phyloP scores from a whole-genome alignment of 768 basidiomycete genomes.

The Exsudoporus frostii region DNA sequence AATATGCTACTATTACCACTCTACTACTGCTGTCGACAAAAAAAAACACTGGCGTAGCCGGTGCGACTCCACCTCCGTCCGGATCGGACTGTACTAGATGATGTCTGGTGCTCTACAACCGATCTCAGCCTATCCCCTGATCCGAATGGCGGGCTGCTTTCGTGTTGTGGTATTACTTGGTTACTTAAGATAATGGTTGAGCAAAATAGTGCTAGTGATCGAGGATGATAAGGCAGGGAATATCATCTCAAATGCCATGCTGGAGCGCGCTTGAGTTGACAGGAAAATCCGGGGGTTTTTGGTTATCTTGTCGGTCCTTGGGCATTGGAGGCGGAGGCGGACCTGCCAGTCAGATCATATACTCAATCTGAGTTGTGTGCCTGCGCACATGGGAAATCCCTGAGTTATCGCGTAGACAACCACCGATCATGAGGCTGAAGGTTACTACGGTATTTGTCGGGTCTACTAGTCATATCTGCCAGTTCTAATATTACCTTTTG shows the following conservation, averaged over 20 bases:
- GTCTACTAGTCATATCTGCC: no score
- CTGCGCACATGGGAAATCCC: conserved; percentile 49
- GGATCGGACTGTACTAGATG: conserved; percentile 1
- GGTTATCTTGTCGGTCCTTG: conserved; percentile 17
- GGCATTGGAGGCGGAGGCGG: conserved; percentile 53
- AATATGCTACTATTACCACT: neutral
- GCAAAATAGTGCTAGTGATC: neutral
- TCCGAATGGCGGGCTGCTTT: neutral
- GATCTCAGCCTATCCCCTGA: neutral
- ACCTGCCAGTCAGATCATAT: conserved; percentile 79
- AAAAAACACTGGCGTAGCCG: neutral
- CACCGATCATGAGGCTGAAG: conserved; percentile 51
- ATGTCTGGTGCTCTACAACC: neutral
- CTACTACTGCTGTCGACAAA: neutral
- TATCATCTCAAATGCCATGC: neutral
- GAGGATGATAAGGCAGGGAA: neutral
- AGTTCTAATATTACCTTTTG: no score
- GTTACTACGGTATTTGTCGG: conserved; percentile 17
- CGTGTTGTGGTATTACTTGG: neutral
- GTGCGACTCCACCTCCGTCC: neutral
- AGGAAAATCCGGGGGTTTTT: neutral
- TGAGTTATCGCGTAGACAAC: conserved; percentile 41
- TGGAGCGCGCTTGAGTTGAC: neutral
- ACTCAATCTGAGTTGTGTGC: conserved; percentile 57
- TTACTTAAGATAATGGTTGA: neutral